Evolutionary conservation across 768 basidiomycete species (phyloP).

Genomic region (Pholiota microspora): DNA sequence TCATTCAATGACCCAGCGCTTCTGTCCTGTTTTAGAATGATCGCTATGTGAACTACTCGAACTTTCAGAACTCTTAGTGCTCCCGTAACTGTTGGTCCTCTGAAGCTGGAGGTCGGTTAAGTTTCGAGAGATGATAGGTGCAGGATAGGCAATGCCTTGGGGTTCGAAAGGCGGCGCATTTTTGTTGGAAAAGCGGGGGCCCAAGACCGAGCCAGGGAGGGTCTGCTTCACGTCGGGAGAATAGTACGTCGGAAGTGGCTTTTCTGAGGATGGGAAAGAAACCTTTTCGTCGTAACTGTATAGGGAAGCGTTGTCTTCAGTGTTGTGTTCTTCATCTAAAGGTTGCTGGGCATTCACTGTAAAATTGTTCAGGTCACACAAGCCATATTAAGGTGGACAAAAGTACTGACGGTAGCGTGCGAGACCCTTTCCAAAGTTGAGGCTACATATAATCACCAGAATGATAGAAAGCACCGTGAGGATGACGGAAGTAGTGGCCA

Average conservation of each 20-base stretch:
- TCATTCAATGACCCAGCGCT: slow-evolving; percentile 62
- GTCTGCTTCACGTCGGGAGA: slow-evolving; percentile 34
- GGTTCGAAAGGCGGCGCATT: slow-evolving; percentile 40
- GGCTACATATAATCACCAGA: slow-evolving; percentile 63
- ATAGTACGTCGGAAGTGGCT: slow-evolving; percentile 56
- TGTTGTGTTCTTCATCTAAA: slow-evolving; percentile 27
- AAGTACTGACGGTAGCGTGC: slow-evolving; percentile 55
- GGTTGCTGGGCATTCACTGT: slow-evolving; percentile 57
- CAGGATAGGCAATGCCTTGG: slow-evolving; percentile 27
- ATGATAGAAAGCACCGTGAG: slow-evolving; percentile 55
- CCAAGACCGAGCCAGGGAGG: slow-evolving; percentile 30
- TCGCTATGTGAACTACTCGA: slow-evolving; percentile 27
- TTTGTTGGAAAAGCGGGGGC: slow-evolving; percentile 47
- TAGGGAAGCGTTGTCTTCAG: slow-evolving; percentile 19
- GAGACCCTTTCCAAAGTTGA: slow-evolving; percentile 79
- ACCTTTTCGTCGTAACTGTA: slow-evolving; percentile 54
- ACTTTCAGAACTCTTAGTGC: slow-evolving; percentile 40
- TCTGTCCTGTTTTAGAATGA: slow-evolving; percentile 32
- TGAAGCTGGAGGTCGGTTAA: slow-evolving; percentile 30
- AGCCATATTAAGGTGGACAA: neutral
- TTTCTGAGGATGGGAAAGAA: slow-evolving; percentile 55
- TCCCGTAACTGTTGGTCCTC: slow-evolving; percentile 32
- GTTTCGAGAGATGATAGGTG: slow-evolving; percentile 34
- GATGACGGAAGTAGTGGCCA: slow-evolving; percentile 54
- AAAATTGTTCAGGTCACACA: slow-evolving; percentile 6